A percentile compares a stretch with the other conserved stretches of the same genome.
phyloP scores from a whole-genome alignment of 2,329 filamentous ascomycete genomes.

The Tothia fuscella region DNA sequence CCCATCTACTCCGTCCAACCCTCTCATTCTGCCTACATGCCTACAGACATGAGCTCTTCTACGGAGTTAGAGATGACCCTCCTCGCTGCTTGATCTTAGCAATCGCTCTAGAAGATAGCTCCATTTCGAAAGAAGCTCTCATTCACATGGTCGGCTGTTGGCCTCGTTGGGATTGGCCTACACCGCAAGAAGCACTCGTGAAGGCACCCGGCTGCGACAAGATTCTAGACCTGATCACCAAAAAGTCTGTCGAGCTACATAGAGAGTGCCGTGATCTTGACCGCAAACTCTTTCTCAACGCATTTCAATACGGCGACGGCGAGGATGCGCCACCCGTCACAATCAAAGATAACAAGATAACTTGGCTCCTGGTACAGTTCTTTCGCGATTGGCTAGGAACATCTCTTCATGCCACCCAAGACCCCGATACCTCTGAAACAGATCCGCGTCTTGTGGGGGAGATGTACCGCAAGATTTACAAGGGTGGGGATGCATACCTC shows the following conservation, averaged over 20 bases:
- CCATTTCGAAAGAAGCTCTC: background rate
- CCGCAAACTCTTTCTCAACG: slow-evolving; percentile 1
- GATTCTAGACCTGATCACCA: background rate
- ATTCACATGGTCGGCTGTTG: background rate
- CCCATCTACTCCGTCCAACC: background rate
- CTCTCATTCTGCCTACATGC: background rate
- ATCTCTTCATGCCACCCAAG: background rate
- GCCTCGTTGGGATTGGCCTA: background rate
- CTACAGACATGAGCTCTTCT: background rate
- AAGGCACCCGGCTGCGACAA: background rate
- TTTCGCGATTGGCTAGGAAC: background rate
- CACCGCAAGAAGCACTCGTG: background rate
- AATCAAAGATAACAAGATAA: background rate
- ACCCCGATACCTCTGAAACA: background rate
- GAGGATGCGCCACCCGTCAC: background rate
- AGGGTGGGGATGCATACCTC: background rate
- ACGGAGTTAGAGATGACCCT: slow-evolving; percentile 1
- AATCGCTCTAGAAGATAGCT: background rate
- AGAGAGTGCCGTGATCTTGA: background rate
- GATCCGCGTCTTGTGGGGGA: background rate
- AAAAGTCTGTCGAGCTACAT: background rate
- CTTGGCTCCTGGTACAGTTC: background rate
- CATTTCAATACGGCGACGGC: background rate
- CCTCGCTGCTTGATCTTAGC: background rate
- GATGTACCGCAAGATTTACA: background rate